Evolutionary conservation across 2,329 filamentous ascomycete species (phyloP).

Genomic region (Helminthosporium solani): DNA sequence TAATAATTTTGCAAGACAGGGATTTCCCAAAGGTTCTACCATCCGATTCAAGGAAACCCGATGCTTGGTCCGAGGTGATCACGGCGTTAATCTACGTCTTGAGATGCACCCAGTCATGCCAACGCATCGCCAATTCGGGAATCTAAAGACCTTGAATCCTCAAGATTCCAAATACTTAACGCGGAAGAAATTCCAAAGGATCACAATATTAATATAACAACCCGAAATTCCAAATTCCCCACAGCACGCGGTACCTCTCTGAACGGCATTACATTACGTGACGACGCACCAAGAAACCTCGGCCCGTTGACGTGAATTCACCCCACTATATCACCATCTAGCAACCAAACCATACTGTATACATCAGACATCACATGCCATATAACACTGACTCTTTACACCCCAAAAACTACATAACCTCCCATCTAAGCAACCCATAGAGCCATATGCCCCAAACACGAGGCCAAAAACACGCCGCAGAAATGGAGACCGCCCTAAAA

Average conservation of each 20-base stretch:
- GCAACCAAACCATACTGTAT: neutral
- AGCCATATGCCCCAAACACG: conserved; percentile 33
- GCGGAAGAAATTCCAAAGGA: neutral
- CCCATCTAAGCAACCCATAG: neutral
- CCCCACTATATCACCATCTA: neutral
- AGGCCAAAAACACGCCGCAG: conserved; percentile 17
- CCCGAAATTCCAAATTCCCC: conserved; percentile 12
- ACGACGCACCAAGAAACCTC: conserved; percentile 7
- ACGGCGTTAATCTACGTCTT: no score
- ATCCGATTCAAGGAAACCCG: no score
- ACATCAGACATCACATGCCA: neutral
- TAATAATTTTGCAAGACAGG: no score
- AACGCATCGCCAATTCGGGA: no score
- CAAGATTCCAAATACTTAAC: neutral
- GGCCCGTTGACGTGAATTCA: conserved; percentile 4
- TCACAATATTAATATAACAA: neutral
- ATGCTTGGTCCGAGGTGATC: no score
- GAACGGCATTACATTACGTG: conserved; percentile 28
- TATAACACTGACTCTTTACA: neutral
- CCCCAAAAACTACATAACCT: neutral
- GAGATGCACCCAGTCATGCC: no score
- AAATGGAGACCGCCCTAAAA: conserved; percentile 69
- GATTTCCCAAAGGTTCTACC: no score
- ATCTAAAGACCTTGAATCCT: neutral
- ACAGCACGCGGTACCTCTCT: no score